phyloP scores from a whole-genome alignment of 805 yeast species.

The Lachancea mirantina region DNA sequence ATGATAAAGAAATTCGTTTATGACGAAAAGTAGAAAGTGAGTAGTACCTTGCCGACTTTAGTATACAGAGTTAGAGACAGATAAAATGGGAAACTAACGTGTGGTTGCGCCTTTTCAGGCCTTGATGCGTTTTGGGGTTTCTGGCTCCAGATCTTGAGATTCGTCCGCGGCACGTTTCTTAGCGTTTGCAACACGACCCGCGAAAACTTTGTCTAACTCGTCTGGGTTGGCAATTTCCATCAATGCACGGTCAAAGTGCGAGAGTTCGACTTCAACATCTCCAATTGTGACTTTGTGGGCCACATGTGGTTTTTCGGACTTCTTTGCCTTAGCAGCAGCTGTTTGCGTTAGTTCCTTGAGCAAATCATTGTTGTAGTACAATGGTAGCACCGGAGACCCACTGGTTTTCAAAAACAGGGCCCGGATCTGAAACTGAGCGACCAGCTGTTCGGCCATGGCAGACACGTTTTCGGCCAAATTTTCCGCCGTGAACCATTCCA shows the following conservation, averaged over 20 bases:
- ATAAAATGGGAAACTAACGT: not conserved
- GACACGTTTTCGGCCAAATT: slow-evolving; percentile 55
- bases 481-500: slow-evolving; percentile 36
- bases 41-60: no score
- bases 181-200: slow-evolving; percentile 43
- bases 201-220: slow-evolving; percentile 54
- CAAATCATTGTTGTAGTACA: slow-evolving; percentile 56
- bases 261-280: slow-evolving; percentile 39
- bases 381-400: slow-evolving; percentile 76
- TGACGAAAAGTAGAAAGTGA: no score
- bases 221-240: slow-evolving; percentile 78
- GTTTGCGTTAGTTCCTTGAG: slow-evolving; percentile 32
- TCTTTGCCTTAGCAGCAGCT: slow-evolving; percentile 20
- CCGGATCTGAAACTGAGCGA: slow-evolving; percentile 40
- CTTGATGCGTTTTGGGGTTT: slow-evolving; percentile 7
- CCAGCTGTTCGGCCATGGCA: slow-evolving; percentile 45
- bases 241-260: slow-evolving; percentile 68
- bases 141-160: slow-evolving; percentile 9
- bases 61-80: no score
- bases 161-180: slow-evolving; percentile 25
- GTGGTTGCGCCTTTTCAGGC: slow-evolving; percentile 19
- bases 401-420: slow-evolving; percentile 58
- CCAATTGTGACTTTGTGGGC: slow-evolving; percentile 28
- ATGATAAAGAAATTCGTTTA: no score
- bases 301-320: slow-evolving; percentile 16